phyloP scores from a whole-genome alignment of 1,284 basidiomycete genomes.

The Melanopsichium pennsylvanicum region DNA sequence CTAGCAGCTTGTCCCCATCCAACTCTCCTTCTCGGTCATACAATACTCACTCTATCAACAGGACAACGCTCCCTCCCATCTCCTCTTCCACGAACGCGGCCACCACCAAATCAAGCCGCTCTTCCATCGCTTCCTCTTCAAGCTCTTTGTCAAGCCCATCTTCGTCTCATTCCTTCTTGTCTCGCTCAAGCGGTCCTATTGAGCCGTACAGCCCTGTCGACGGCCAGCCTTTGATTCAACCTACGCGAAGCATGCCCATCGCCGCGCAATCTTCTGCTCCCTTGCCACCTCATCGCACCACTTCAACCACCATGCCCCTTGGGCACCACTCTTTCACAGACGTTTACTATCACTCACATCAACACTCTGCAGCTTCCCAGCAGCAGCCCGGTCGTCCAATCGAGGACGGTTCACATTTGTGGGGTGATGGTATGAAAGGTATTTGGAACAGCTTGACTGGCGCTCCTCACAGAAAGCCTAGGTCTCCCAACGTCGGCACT shows the following conservation, averaged over 20 bases:
- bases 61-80: conserved; percentile 22
- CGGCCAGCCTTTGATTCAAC: conserved; percentile 21
- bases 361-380: conserved; percentile 5
- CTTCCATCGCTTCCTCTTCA: conserved; percentile 14
- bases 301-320: conserved; percentile 1
- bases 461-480: conserved; percentile 29
- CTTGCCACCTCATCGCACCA: background rate
- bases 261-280: conserved; percentile 3
- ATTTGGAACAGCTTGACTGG: conserved; percentile 44
- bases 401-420: conserved; percentile 36
- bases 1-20: conserved; percentile 10
- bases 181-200: conserved; percentile 15
- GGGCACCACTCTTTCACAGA: background rate
- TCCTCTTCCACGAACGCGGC: conserved; percentile 3
- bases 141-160: conserved; percentile 14
- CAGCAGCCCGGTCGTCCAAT: conserved; percentile 14
- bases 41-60: conserved; percentile 1
- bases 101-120: background rate
- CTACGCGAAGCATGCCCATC: conserved; percentile 7
- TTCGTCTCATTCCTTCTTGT: conserved; percentile 5
- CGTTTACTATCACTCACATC: conserved; percentile 7
- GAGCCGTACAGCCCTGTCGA: conserved; percentile 27
- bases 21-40: conserved; percentile 1
- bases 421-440: conserved; percentile 48
- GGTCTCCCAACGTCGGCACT: background rate